Evolutionary conservation across 495 filamentous ascomycete genomes (phyloP).

Genomic region (Evernia prunastri): DNA sequence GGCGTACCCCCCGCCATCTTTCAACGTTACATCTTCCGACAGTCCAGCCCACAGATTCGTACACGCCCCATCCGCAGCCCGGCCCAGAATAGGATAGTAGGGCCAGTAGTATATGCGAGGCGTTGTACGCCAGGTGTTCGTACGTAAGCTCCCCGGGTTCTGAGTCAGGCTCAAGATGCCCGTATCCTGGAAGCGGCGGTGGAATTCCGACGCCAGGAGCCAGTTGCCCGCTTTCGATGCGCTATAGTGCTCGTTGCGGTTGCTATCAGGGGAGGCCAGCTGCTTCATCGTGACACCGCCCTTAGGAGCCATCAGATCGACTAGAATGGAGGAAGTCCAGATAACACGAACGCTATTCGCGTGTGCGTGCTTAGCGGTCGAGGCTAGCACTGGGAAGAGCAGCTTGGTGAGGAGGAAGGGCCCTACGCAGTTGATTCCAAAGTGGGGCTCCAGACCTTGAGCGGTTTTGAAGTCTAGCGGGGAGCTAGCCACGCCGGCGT

Average conservation of each 20-base stretch:
- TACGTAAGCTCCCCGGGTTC: too few species aligned
- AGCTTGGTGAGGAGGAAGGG: not conserved
- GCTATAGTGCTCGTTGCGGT: not conserved
- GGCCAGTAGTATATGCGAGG: too few species aligned
- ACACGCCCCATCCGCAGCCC: not conserved
- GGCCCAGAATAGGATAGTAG: too few species aligned
- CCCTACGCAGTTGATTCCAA: constrained; percentile 1
- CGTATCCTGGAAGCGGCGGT: too few species aligned
- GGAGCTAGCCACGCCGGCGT: constrained; percentile 5
- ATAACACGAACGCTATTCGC: constrained; percentile 1
- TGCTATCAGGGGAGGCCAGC: not conserved
- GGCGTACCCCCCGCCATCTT: not conserved
- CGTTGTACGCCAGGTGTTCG: too few species aligned
- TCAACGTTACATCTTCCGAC: not conserved
- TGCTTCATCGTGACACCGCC: not conserved
- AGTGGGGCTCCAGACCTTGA: constrained; percentile 2
- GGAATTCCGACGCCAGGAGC: too few species aligned
- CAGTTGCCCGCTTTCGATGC: constrained; percentile 6
- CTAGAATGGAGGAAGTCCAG: not conserved
- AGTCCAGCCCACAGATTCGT: not conserved
- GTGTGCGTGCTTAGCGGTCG: not conserved
- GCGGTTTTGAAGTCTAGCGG: not conserved
- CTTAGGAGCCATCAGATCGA: not conserved
- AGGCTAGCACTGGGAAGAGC: not conserved
- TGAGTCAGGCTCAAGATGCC: too few species aligned